Percentiles rank a stretch among this genome's conserved stretches.
These are phyloP conservation scores for Ophidiomyces ophidiicola DNA, from an alignment of 2,329 filamentous ascomycete genomes.

Conservation along the genomic window DNA sequence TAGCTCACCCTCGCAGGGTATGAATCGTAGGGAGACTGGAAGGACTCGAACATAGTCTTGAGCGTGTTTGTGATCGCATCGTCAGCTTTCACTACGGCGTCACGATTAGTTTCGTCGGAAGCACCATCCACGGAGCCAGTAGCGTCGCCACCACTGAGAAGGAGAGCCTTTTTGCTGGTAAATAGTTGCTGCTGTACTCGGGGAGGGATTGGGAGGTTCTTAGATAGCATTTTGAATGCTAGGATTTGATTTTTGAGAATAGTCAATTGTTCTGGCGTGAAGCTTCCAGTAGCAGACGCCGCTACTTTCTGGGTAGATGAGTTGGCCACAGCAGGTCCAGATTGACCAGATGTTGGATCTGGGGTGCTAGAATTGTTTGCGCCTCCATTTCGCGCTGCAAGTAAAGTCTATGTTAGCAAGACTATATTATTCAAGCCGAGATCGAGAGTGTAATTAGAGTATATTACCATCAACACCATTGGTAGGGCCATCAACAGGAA, in stretches of 20 bases:
- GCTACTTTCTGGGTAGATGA: conserved; percentile 22
- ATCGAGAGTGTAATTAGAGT: conserved; percentile 1
- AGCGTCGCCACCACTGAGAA: conserved; percentile 19
- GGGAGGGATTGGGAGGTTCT: conserved; percentile 69
- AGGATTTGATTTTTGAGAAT: conserved; percentile 75
- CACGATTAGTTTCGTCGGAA: conserved; percentile 27
- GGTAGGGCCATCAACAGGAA: conserved; percentile 21
- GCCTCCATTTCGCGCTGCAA: conserved; percentile 27
- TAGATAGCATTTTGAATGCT: conserved; percentile 80
- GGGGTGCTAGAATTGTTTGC: conserved; percentile 22
- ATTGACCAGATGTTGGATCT: conserved; percentile 17
- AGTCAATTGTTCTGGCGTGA: conserved; percentile 65
- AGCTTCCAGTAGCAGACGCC: conserved; percentile 41
- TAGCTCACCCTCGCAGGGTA: conserved; percentile 57
- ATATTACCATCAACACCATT: conserved; percentile 35
- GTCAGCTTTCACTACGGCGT: conserved; percentile 9
- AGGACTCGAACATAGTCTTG: conserved; percentile 51
- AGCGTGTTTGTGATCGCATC: conserved; percentile 21
- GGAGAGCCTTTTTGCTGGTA: conserved; percentile 38
- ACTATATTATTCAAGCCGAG: conserved; percentile 9
- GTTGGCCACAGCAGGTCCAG: conserved; percentile 14
- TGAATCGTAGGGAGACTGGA: conserved; percentile 58
- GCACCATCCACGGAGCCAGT: conserved; percentile 29
- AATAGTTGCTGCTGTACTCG: conserved; percentile 75
- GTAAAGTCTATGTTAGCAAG: conserved; percentile 3